Conservation (phyloP, 768 basidiomycete genomes). For the Leucogyrophana mollusca region DNA sequence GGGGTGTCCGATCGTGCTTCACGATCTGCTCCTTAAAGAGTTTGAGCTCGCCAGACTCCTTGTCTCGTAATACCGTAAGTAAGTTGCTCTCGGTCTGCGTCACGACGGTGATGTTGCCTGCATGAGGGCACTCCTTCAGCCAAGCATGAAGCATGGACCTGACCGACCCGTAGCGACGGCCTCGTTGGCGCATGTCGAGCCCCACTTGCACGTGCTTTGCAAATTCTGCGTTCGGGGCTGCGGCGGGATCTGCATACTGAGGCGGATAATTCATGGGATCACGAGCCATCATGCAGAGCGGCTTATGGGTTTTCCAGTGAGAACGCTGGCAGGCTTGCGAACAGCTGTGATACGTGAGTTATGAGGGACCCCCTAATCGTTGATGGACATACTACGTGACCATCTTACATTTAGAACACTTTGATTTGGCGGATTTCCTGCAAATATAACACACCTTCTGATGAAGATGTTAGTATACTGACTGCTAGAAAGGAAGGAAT, state of each 20-base stretch:
- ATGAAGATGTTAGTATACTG: background rate
- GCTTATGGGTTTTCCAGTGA: background rate
- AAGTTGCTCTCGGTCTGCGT: background rate
- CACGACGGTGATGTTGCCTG: background rate
- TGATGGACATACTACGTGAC: background rate
- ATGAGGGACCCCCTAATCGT: background rate
- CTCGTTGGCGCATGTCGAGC: background rate
- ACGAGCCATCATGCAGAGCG: background rate
- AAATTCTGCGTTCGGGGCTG: background rate
- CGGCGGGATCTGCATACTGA: background rate
- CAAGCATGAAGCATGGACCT: background rate
- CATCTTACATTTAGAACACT: background rate
- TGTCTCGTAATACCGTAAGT: background rate
- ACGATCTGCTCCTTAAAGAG: background rate
- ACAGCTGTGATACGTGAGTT: background rate
- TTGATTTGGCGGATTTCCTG: background rate
- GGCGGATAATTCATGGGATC: background rate
- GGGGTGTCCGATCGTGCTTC: too few species aligned
- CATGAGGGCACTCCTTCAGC: background rate
- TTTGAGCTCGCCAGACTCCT: background rate
- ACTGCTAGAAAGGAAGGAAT: too few species aligned
- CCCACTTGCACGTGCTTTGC: background rate
- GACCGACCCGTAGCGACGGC: background rate
- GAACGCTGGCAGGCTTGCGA: background rate
- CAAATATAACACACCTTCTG: background rate